These are phyloP conservation scores for Fusarium sp. DNA, from an alignment of 2,329 filamentous ascomycete genomes.

Conservation along the genomic window DNA sequence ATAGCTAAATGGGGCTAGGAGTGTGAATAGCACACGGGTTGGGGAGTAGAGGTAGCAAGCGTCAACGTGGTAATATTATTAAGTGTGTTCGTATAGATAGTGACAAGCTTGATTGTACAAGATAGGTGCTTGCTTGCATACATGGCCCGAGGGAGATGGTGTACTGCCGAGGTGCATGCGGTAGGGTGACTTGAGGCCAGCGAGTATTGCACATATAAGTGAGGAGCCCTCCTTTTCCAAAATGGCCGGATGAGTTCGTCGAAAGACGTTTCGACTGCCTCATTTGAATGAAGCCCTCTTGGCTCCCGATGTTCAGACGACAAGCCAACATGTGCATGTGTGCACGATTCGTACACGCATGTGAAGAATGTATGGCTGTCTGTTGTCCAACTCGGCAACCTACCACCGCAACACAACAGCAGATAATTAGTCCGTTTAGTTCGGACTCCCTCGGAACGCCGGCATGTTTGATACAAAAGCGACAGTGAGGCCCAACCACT, in stretches of 20 bases:
- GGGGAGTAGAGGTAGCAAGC: slow-evolving; percentile 12
- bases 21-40: neutral
- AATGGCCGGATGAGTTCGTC: neutral
- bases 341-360: neutral
- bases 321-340: neutral
- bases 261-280: neutral
- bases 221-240: neutral
- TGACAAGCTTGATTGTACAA: slow-evolving; percentile 32
- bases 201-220: slow-evolving; percentile 22
- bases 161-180: slow-evolving; percentile 16
- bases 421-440: slow-evolving; percentile 23
- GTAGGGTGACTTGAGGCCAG: slow-evolving; percentile 13
- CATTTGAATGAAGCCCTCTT: neutral
- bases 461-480: slow-evolving; percentile 36
- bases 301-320: neutral
- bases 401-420: slow-evolving; percentile 1
- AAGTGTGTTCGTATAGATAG: slow-evolving; percentile 29
- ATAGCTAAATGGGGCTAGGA: neutral
- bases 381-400: slow-evolving; percentile 2
- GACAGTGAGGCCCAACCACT: slow-evolving; percentile 28
- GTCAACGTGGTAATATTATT: slow-evolving; percentile 30
- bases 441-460: slow-evolving; percentile 29
- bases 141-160: slow-evolving; percentile 31
- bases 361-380: neutral
- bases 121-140: slow-evolving; percentile 34